Base-by-base conservation (phyloP, 495 filamentous ascomycete species). In the Chaetomidium leptoderma region DNA sequence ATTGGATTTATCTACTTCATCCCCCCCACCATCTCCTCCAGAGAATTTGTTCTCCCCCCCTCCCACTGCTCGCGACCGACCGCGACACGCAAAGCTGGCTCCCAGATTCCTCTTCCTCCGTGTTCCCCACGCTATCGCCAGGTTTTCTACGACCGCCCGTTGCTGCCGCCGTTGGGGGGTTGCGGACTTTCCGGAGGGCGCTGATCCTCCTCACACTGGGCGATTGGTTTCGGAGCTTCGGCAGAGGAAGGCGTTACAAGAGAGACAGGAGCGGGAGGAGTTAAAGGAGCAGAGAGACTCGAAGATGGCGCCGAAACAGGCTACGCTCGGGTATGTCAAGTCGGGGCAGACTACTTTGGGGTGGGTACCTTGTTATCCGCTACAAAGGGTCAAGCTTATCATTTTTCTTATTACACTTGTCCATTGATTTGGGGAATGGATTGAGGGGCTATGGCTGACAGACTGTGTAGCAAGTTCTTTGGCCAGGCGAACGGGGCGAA, bases 301-400 rank as follows among this genome's bases (percentile, higher is more conserved):
- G 5, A 75, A 51, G 19, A 81, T 82, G 80, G 65, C 78, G 60
- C 75, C 78, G 16, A 96, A 91, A 69, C 92, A 97, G 79, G 83
- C 88, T 65, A 96, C 91, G 9, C 72, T 97, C 68, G 90, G 90
- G 92, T 97, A 96, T 78, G 92, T 95, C 44, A 86, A 81, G 70
- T 77, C 85, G 55, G 79, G 82, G 52, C 91, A 96, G 75, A 80
- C 83, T 64, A 95, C 88, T 55, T 75, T 96, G 69, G 84, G 89
- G 92, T 95, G 82, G 78, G 89, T 85, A n/a, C n/a, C n/a, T 39
- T 32, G 7, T 33, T 17, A 55, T 29, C 40, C 35, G 17, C 52
- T n/a, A 9, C 4, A 11, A 7, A 9, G 7, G 26, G 36, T 11
- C 2, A 11, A 19, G 35, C 4, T 24, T 19, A 8, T 35, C 9